Conservation (phyloP, 2,329 filamentous ascomycete genomes). For the Hymenoscyphus infarciens region DNA sequence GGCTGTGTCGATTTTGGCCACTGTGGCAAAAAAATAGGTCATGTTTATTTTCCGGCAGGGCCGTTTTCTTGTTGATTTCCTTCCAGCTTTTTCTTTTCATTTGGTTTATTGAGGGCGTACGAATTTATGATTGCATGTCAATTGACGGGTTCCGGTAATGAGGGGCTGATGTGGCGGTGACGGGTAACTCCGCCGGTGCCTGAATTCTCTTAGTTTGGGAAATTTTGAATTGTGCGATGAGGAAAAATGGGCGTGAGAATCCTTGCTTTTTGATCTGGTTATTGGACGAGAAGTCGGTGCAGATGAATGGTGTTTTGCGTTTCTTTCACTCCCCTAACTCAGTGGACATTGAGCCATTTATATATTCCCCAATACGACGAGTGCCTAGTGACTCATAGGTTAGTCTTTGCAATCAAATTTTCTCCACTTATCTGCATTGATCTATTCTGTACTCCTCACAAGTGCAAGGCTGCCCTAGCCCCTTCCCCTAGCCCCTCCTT, state of each 20-base stretch:
- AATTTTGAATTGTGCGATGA: background rate
- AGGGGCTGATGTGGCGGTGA: conserved; percentile 7
- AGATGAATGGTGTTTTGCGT: background rate
- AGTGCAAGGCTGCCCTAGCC: background rate
- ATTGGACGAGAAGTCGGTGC: background rate
- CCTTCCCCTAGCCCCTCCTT: background rate
- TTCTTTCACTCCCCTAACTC: background rate
- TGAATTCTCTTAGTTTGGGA: background rate
- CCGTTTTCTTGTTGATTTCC: conserved; percentile 4
- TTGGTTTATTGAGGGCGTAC: background rate
- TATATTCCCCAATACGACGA: background rate
- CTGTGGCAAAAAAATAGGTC: conserved; percentile 4
- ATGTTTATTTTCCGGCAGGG: background rate
- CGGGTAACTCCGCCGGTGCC: background rate
- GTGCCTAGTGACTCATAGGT: background rate
- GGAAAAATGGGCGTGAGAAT: background rate
- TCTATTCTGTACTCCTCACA: background rate
- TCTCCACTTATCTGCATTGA: background rate
- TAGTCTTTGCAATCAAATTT: conserved; percentile 5
- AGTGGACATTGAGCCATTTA: conserved; percentile 1
- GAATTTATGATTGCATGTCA: background rate
- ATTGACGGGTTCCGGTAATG: background rate
- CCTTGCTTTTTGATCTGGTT: background rate
- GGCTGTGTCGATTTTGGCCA: conserved; percentile 7
- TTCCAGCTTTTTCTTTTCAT: background rate